Evolutionary conservation across 139 green algal genomes (phyloP), one percentile per base, ranked within the genome.

Genomic region (Astrephomene gubernaculifera): DNA sequence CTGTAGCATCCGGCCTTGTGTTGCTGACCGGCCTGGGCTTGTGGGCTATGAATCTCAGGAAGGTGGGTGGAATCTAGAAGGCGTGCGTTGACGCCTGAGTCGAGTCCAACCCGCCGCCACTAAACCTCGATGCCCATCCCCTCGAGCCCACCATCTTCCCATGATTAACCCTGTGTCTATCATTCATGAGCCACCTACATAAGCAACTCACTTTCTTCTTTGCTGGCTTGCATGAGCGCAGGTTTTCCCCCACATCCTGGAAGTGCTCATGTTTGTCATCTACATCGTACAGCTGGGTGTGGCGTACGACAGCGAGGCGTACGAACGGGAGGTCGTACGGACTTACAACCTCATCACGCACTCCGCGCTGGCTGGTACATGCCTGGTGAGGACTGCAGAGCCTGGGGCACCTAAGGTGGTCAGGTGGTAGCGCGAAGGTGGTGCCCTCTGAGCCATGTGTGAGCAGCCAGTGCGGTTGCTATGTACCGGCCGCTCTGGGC

Each of bases 291-390:
- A 78, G 44, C 52, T 86, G 65, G 79, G 79, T 6, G 79, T 86
- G 33, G 43, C 65, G 10, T 86, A 86, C 79, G n/a, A 31, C n/a
- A 60, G 22, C 19, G 33, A 33, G 2, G 33, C 33, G 8, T 36
- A 29, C 10, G 17, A 78, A 21, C 1, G 21, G 1, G 79, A 86
- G 64, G 60, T 86, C 10, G 7, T 54, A 6, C 64, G 79, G 33
- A 86, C 79, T 25, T 86, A 70, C 79, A 61, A 72, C 44, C 69
- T 86, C 79, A 86, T 78, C 45, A 73, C 71, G 2, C 33, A 86
- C 65, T 70, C 45, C 12, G 64, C 65, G 36, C 79, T 86, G 25
- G 65, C 79, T 22, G 79, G 79, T 10, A 61, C 45, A 0, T 86
- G 65, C 79, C 79, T 86, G 79, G 79, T 86, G 52, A 21, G 79